Evolutionary conservation across 805 yeast species (phyloP), one percentile per base, ranked within the genome.

Genomic region (Cyberlindnera amylophila): DNA sequence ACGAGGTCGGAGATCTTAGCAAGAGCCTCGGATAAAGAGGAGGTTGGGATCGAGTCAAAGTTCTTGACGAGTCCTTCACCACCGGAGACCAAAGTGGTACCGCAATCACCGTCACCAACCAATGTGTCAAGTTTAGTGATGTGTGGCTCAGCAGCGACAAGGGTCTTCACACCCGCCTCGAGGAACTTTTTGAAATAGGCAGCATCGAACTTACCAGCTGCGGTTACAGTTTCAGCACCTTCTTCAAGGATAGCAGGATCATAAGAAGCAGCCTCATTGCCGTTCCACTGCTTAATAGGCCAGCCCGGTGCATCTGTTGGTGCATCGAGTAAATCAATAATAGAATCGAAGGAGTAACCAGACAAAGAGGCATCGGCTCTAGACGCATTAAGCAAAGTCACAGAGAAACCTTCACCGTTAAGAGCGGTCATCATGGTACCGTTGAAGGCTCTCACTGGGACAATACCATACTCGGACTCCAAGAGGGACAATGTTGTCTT

Each of bases 21-120:
- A 34, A 86, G 61, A 1, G 85, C 77, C 39, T 79, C 71, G n/a
- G 75, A 71, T 16, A 75, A 58, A 7, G 71, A 66, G 3, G 59
- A 49, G 21, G 63, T 61, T 24, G 72, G 65, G 23, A 75, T 54
- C 8, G 62, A 52, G 9, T 70, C 66, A 36, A 87, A 64, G 16
- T 79, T 77, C 10, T 71, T 66, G 34, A 79, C 62, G 33, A 90
- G 75, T 1, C 86, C 89, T 42, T 81, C 72, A 23, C 89, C 93
- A 31, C 97, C 98, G 18, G 78, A 74, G 12, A 81, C 86, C 47
- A 90, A 67, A 1, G 97, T 90, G 55, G 87, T 93, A 32, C 98
- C 98, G 65, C 97, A 90, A 61, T 90, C 98, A 54, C 98, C 98
- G 62, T 90, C 98, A 44, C 98, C 98, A 1, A 91, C 96, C 51